Base-by-base conservation (phyloP, 2,329 filamentous ascomycete genomes). In the Curvularia sp. region DNA sequence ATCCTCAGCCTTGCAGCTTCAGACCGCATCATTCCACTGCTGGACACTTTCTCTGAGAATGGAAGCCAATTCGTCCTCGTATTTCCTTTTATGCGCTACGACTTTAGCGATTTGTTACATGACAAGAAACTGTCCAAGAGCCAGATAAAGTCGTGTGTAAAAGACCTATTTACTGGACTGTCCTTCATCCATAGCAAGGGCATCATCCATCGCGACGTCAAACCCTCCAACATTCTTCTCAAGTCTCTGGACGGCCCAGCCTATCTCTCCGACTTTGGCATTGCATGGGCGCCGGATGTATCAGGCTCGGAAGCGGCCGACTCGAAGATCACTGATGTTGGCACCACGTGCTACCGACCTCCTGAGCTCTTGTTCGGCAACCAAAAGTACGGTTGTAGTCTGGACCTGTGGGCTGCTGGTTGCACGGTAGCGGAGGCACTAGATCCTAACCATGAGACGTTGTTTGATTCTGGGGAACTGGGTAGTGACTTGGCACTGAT, bases 401-500 rank as follows among this genome's bases (percentile, higher is more conserved):
- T 98, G 2, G 95, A 99, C 75, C 87, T 98, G 78, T 99, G 96
- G 95, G 90, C 88, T 4, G 85, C 90, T 0, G 95, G 96, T 0
- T 89, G 89, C 62, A 89, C 97, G 70, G 85, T 96, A 10, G 91
- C 92, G 4, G 93, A 98, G 77, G 80, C 91, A 76, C 72, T 88
- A 80, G 71, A 83, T 75, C 61, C 82, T 64, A 64, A 83, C 74
- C 66, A 87, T 79, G 44, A 79, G 60, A 84, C 89, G 0, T 81
- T 98, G 0, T 98, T 99, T 67, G 89, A 95, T 73, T 91, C 92
- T 3, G 90, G 92, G 1, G 92, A 96, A 67, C 84, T 98, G 50
- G 95, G 96, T 0, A 98, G 91, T 72, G 95, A 99, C 77, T 82
- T 99, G 39, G 91, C 92, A 0, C 82, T 99, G 50, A 94, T 99